Conservation (phyloP, 2,329 filamentous ascomycete species). For the Neonectria coccinea region DNA sequence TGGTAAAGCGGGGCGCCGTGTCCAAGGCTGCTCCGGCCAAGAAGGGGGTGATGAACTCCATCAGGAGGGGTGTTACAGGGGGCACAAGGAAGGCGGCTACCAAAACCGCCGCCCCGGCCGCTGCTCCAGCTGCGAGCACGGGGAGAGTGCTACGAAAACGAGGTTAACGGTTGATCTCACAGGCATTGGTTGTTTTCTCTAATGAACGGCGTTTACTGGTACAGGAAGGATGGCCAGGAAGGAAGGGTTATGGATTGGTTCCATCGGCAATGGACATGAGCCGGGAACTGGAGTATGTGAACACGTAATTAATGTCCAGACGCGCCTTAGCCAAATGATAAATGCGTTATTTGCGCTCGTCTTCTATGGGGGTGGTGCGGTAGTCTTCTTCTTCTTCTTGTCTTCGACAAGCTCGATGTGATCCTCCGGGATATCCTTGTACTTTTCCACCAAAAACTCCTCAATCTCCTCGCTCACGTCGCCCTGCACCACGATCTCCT, state of each 20-base stretch:
- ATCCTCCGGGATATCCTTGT: conserved; percentile 90
- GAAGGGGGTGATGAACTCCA: conserved; percentile 65
- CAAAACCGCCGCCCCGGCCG: conserved; percentile 54
- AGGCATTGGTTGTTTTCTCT: conserved; percentile 17
- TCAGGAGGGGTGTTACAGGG: conserved; percentile 64
- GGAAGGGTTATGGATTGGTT: conserved; percentile 30
- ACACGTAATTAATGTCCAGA: conserved; percentile 35
- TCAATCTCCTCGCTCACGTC: conserved; percentile 95
- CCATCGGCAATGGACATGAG: conserved; percentile 31
- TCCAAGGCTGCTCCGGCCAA: conserved; percentile 56
- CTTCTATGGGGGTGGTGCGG: conserved; percentile 38
- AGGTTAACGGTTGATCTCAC: conserved; percentile 47
- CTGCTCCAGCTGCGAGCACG: conserved; percentile 58
- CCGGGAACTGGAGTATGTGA: conserved; percentile 33
- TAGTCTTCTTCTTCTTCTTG: conserved; percentile 82
- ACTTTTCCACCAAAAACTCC: conserved; percentile 90
- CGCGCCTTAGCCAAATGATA: conserved; percentile 36
- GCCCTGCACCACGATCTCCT: conserved; percentile 98
- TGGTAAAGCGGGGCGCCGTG: conserved; percentile 66
- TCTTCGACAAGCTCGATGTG: conserved; percentile 96
- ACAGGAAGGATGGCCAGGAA: conserved; percentile 30
- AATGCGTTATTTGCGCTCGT: conserved; percentile 30
- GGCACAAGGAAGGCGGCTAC: conserved; percentile 63
- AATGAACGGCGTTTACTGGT: conserved; percentile 41
- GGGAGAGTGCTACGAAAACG: conserved; percentile 69